Evolutionary conservation across 768 basidiomycete genomes (phyloP), one percentile per base, ranked within the genome.

Genomic region (Candolleomyces efflorescens): DNA sequence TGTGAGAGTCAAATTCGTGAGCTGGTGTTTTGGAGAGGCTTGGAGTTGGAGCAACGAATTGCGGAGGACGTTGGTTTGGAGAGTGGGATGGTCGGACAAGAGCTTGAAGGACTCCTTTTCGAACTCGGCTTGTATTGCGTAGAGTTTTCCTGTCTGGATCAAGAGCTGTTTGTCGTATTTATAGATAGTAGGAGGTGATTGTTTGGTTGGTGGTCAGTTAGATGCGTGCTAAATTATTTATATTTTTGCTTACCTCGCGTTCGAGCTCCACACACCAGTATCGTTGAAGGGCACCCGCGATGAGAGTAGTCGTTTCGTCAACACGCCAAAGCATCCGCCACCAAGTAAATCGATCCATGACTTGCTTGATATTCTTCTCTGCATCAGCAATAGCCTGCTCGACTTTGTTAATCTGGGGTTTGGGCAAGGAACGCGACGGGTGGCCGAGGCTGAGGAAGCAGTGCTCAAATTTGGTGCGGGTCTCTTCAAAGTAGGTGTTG

Each of bases 81-180:
- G 64, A 1, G 70, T 61, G 4, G 69, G 69, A 12, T 51, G 22
- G 20, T 38, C 23, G 37, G 48, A 38, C 12, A 55, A 37, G 17
- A 85, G 71, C 3, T 58, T 46, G 32, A 76, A 75, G 12, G 78
- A 77, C 13, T 76, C 72, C 45, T 65, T 61, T 2, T 78, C 73
- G 20, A 84, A 65, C 2, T 72, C 63, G 13, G 71, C 61, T 67
- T 86, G 87, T 12, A 79, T 64, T 9, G 64, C 68, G 11, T 78
- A 69, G 11, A 92, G 74, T 23, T 78, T 75, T 13, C 90, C 89
- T 1, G 85, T 79, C 55, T 89, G 82, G 50, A 85, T 77, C 39
- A 85, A 76, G 38, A 91, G 75, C 89, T 90, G 55, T 53, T n/a
- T 50, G 10, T 11, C 44, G 44, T 9, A 13, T 7, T n/a, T 13